phyloP scores from a whole-genome alignment of 768 basidiomycete genomes.

The Tricholoma matsutake region DNA sequence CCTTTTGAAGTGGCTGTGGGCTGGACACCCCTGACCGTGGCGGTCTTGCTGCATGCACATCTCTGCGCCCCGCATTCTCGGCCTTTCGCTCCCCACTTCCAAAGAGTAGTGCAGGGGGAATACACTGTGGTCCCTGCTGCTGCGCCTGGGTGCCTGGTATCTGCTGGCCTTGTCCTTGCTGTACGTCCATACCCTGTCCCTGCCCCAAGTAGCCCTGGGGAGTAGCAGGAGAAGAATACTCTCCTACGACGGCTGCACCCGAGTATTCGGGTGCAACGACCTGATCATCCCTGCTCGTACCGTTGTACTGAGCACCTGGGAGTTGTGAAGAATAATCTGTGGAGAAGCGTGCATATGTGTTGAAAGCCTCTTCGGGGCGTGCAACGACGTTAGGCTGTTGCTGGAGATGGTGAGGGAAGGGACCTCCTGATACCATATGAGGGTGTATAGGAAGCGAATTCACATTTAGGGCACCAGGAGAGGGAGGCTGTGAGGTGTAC shows the following conservation, averaged over 20 bases:
- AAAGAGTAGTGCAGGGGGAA: constrained; percentile 23
- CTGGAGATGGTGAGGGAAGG: constrained; percentile 10
- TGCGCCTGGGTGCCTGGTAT: background rate
- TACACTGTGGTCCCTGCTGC: constrained; percentile 9
- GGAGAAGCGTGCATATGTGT: constrained; percentile 62
- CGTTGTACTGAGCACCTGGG: constrained; percentile 53
- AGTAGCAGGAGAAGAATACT: background rate
- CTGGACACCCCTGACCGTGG: background rate
- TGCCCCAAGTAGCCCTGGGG: constrained; percentile 4
- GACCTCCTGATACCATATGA: constrained; percentile 7
- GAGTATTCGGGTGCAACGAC: constrained; percentile 6
- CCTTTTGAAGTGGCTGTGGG: constrained; percentile 11
- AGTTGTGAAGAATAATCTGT: constrained; percentile 60
- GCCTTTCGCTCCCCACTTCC: constrained; percentile 3
- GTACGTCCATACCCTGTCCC: constrained; percentile 8
- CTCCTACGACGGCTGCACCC: background rate
- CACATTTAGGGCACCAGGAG: constrained; percentile 44
- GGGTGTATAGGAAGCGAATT: constrained; percentile 13
- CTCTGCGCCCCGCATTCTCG: constrained; percentile 14
- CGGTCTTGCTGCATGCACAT: constrained; percentile 3
- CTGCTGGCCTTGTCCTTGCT: constrained; percentile 4
- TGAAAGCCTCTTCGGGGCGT: constrained; percentile 57
- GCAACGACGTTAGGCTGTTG: constrained; percentile 27
- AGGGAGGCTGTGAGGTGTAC: constrained; percentile 40
- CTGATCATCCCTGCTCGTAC: constrained; percentile 35